These are phyloP conservation scores for Eucalyptus urophylla DNA, from an alignment of 345 rosid species.

Conservation along the genomic window DNA sequence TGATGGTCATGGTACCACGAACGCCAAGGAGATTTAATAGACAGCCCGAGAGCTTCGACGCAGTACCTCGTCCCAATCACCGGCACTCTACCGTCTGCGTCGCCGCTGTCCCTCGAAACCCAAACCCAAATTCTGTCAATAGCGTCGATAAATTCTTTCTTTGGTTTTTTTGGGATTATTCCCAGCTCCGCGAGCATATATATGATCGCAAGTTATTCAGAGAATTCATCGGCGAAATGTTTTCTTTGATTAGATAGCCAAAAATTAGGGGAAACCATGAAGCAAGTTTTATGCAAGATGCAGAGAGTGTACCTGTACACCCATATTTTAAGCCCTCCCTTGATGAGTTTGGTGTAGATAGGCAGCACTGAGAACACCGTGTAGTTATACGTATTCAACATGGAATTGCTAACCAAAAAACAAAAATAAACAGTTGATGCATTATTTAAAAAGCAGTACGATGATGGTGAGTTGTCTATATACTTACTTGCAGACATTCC, in stretches of 20 bases:
- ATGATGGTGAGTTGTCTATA: background rate
- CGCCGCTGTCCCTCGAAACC: conserved; percentile 23
- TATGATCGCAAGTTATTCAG: background rate
- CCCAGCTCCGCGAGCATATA: background rate
- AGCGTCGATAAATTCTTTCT: background rate
- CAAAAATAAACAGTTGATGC: background rate
- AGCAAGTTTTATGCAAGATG: no score
- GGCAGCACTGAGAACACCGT: conserved; percentile 35
- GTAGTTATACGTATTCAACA: conserved; percentile 14
- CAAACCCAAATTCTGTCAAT: background rate
- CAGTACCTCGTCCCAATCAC: conserved; percentile 37
- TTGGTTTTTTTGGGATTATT: background rate
- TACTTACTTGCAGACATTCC: conserved; percentile 43
- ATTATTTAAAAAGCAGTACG: background rate
- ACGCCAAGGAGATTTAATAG: conserved; percentile 32
- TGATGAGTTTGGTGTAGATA: conserved; percentile 43
- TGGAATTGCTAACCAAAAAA: conserved; percentile 5
- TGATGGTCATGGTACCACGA: conserved; percentile 49
- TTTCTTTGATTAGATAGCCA: background rate
- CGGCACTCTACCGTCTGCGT: conserved; percentile 50
- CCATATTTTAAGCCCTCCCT: conserved; percentile 57
- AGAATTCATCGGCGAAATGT: background rate
- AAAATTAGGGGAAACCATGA: background rate
- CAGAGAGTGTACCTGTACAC: conserved; percentile 31
- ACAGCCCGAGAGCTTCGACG: conserved; percentile 29